Evolutionary conservation across 1,139 yeast genomes (phyloP), one percentile per base, ranked within the genome.

Genomic region (Blastobotrys apis): DNA sequence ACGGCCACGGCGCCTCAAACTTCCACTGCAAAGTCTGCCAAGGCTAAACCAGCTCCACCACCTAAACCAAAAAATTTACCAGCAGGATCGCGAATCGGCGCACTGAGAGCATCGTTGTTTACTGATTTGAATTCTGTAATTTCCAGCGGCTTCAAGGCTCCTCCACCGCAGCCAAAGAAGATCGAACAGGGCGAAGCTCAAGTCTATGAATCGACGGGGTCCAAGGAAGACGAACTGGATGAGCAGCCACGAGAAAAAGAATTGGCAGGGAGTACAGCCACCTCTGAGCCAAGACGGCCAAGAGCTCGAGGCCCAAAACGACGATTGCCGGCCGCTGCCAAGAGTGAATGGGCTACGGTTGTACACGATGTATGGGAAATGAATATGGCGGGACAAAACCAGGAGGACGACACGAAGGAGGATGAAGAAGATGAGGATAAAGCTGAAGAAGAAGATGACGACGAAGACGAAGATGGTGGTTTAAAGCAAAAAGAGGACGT

Each of bases 301-400:
- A 74, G 95, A 53, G 81, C 81, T 0, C 78, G 69, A 53, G 95
- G 95, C 0, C 95, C 95, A 21, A 73, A 75, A 50, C 78, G 94
- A 49, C 78, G 81, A 53, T 68, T 86, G 41, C 96, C 96, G 1
- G 75, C 75, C 68, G 55, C 54, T 30, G 66, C 65, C 20, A 60
- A 63, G 50, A 53, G 56, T 16, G 50, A 51, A 19, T 55, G 53
- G 49, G 38, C 52, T 2, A 52, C 57, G 3, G 50, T 51, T 1
- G 47, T 53, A 8, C 47, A 51, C 1, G 52, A 51, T 12, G 48
- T 62, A 9, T 64, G 67, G 67, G 41, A 42, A 9, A 27, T 37
- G 37, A 39, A 32, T 27, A 30, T 43, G 23, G 16, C 25, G 6
- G 32, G 17, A 16, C 31, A 34, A 10, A n/a, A 22, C 20, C n/a